A percentile compares a stretch with the other conserved stretches of the same genome.
phyloP scores from a whole-genome alignment of 345 rosid species.

The Euphorbia peplus region DNA sequence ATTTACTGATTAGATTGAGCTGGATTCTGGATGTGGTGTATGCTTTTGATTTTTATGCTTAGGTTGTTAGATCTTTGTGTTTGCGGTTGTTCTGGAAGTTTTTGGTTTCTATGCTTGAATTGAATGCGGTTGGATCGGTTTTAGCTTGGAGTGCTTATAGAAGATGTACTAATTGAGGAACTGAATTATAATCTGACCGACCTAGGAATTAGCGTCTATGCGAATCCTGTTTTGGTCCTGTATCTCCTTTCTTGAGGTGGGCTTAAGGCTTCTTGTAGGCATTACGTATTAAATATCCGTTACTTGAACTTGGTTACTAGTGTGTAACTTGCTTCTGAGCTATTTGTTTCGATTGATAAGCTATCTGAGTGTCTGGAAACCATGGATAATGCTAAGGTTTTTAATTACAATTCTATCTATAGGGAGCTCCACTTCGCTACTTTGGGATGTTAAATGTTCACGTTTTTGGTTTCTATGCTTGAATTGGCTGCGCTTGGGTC shows the following conservation, averaged over 20 bases:
- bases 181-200: neutral
- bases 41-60: neutral
- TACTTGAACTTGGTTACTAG: neutral
- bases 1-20: neutral
- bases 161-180: neutral
- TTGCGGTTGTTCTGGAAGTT: neutral
- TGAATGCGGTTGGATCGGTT: neutral
- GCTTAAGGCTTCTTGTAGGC: neutral
- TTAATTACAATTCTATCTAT: neutral
- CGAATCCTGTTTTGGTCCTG: neutral
- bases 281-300: neutral
- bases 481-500: too few species aligned
- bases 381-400: neutral
- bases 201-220: neutral
- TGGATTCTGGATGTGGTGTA: neutral
- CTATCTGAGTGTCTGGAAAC: neutral
- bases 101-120: neutral
- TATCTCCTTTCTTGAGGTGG: neutral
- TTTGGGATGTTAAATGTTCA: neutral
- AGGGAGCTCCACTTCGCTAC: neutral
- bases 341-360: too few species aligned
- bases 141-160: neutral
- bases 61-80: neutral
- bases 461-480: too few species aligned
- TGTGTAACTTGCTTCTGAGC: too few species aligned